Conservation (phyloP, 2,329 filamentous ascomycete genomes). For the Talaromyces sp. region DNA sequence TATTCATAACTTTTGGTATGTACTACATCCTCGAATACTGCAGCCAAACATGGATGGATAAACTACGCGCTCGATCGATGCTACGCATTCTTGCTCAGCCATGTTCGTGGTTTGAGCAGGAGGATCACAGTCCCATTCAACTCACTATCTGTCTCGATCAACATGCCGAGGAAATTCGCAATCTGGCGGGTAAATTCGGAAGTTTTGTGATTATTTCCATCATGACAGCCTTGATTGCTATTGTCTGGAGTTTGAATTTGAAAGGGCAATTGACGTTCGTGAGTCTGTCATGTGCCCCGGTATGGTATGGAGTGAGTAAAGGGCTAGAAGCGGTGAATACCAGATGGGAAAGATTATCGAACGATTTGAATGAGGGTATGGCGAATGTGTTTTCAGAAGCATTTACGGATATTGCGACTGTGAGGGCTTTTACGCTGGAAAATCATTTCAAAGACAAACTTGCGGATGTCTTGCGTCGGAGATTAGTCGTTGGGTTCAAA, state of each 20-base stretch:
- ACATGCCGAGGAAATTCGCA: slow-evolving; percentile 83
- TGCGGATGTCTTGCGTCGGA: slow-evolving; percentile 46
- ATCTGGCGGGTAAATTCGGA: slow-evolving; percentile 73
- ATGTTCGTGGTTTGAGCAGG: slow-evolving; percentile 71
- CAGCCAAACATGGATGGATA: slow-evolving; percentile 74
- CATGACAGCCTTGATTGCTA: slow-evolving; percentile 64
- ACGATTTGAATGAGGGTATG: slow-evolving; percentile 59
- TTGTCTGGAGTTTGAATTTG: slow-evolving; percentile 70
- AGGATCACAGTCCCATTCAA: slow-evolving; percentile 60
- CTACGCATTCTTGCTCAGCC: slow-evolving; percentile 71
- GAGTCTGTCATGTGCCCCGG: slow-evolving; percentile 64
- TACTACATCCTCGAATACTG: slow-evolving; percentile 69
- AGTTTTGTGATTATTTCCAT: slow-evolving; percentile 65
- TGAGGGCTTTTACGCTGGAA: slow-evolving; percentile 73
- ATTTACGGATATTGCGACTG: slow-evolving; percentile 73
- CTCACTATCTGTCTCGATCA: slow-evolving; percentile 73
- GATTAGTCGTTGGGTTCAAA: slow-evolving; percentile 61
- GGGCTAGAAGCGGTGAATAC: slow-evolving; percentile 63
- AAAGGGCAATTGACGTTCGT: slow-evolving; percentile 82
- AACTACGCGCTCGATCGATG: slow-evolving; percentile 65
- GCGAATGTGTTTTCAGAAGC: slow-evolving; percentile 51
- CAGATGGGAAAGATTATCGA: slow-evolving; percentile 69
- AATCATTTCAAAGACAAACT: slow-evolving; percentile 66
- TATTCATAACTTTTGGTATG: slow-evolving; percentile 60
- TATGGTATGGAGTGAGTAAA: slow-evolving; percentile 64